Percentiles rank a stretch among this genome's conserved stretches.
phyloP scores from a whole-genome alignment of 345 rosid species.

The Sonneratia caseolaris region DNA sequence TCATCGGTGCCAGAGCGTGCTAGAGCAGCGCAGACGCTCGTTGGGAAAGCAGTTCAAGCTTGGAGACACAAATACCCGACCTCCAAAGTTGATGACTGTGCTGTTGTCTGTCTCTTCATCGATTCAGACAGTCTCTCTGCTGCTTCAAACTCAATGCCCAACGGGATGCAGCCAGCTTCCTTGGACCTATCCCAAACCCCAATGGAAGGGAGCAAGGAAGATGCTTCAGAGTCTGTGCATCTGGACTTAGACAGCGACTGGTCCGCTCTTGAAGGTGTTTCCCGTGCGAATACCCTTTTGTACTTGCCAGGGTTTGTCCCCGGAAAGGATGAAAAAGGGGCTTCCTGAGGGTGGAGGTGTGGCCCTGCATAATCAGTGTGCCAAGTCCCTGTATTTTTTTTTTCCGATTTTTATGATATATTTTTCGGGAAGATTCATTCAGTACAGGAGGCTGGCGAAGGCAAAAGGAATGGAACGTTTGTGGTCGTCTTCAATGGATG shows the following conservation, averaged over 20 bases:
- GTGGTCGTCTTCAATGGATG: neutral
- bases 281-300: slow-evolving; percentile 77
- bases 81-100: slow-evolving; percentile 93
- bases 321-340: slow-evolving; percentile 29
- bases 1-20: slow-evolving; percentile 63
- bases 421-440: neutral
- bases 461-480: neutral
- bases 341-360: neutral
- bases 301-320: slow-evolving; percentile 74
- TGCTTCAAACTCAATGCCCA: slow-evolving; percentile 25
- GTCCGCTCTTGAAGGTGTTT: slow-evolving; percentile 95
- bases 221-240: slow-evolving; percentile 26
- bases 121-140: slow-evolving; percentile 36
- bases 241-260: slow-evolving; percentile 43
- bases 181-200: neutral
- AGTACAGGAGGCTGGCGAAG: neutral
- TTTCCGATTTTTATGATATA: slow-evolving; percentile 10
- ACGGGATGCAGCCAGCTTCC: slow-evolving; percentile 16
- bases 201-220: slow-evolving; percentile 5
- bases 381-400: slow-evolving; percentile 8
- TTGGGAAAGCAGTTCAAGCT: slow-evolving; percentile 73
- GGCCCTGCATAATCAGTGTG: slow-evolving; percentile 2
- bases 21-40: slow-evolving; percentile 66
- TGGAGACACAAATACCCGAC: slow-evolving; percentile 94
- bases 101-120: slow-evolving; percentile 89